phyloP scores from a whole-genome alignment of 2,329 filamentous ascomycete species.

The Ascosphaera apis region DNA sequence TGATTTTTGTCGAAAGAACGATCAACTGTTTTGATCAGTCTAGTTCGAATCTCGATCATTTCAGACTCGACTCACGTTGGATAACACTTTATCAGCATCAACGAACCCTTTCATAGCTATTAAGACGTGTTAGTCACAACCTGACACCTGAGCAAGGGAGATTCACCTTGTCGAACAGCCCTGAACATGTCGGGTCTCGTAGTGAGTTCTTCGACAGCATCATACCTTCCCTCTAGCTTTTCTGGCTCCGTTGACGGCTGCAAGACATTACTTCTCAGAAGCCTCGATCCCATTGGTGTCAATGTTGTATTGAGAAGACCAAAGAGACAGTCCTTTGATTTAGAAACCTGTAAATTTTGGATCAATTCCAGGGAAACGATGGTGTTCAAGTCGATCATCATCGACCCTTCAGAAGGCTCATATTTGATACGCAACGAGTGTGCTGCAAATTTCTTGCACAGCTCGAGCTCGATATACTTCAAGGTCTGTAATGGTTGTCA shows the following conservation, averaged over 20 bases:
- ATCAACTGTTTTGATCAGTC: constrained; percentile 36
- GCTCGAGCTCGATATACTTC: constrained; percentile 53
- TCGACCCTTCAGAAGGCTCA: constrained; percentile 68
- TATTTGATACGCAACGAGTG: constrained; percentile 72
- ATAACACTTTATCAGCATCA: constrained; percentile 61
- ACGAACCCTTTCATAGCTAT: constrained; percentile 48
- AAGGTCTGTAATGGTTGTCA: constrained; percentile 33
- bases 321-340: constrained; percentile 62
- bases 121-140: constrained; percentile 3
- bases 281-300: constrained; percentile 70
- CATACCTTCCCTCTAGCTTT: constrained; percentile 49
- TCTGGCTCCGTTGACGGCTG: constrained; percentile 58
- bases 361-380: constrained; percentile 74
- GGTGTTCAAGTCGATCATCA: constrained; percentile 86
- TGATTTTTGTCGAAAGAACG: constrained; percentile 42
- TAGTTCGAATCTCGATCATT: not conserved
- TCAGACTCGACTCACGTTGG: constrained; percentile 29
- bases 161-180: constrained; percentile 42
- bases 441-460: constrained; percentile 44
- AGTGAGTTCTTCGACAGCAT: constrained; percentile 63
- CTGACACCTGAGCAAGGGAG: not conserved
- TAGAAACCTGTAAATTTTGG: constrained; percentile 56
- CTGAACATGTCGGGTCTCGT: constrained; percentile 70
- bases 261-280: constrained; percentile 65
- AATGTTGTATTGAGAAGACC: constrained; percentile 64